Evolutionary conservation across 257 asterid genomes (phyloP), one percentile per base, ranked within the genome.

Genomic region (Nicotiana benthamiana): DNA sequence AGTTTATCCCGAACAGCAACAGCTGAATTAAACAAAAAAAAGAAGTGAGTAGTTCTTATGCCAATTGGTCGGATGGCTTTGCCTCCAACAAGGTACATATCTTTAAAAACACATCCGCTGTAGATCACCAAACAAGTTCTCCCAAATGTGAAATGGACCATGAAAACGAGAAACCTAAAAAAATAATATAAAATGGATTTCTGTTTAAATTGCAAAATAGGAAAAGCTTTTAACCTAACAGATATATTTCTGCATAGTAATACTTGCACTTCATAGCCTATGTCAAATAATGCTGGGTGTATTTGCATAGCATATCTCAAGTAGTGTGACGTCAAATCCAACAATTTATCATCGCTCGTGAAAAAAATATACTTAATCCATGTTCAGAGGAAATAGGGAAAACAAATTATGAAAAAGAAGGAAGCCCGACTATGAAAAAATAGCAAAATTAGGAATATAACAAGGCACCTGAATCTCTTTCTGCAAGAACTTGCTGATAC

Each of bases 381-480:
- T 68, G 27, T 68, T 56, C 77, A 40, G 32, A 43, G 77, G 36
- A 70, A 70, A 20, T 70, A 30, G 34, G 52, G 64, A 27, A 60
- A 56, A 53, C 62, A 13, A 79, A 66, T 34, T 59, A 63, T 18
- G 66, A 75, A 59, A 59, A 84, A 74, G 72, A 60, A 80, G 59
- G 34, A 43, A 70, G 34, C 34, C 36, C 17, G 11, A 43, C 46
- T 15, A 32, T 43, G 36, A 70, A 83, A 59, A 67, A 65, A 80
- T 40, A 40, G 56, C 65, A 82, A 68, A 74, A 80, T 40, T 24
- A 34, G 48, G 77, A 80, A 36, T 80, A 77, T 28, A 82, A 40
- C 79, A 79, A 81, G 89, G 79, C 86, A 96, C 99, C 99, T 53
- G 97, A 93, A 93, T 96, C 98, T 91, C 97, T 90, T 88, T 96